Percentiles rank a stretch among this genome's conserved stretches.
Conservation (phyloP, 371 early-diverging fungal genomes). For the Mortierella sp. region DNA sequence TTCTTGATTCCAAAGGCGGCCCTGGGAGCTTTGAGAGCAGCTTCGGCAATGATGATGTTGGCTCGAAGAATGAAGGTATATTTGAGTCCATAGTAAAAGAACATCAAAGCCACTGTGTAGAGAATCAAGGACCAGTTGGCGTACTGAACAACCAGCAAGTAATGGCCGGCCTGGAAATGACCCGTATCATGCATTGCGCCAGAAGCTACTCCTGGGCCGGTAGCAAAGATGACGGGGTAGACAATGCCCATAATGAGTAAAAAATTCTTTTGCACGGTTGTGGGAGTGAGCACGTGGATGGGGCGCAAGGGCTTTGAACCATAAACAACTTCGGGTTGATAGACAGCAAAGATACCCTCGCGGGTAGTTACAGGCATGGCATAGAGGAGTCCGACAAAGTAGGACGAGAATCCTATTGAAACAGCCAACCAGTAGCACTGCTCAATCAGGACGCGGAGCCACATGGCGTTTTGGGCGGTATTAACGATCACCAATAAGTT, state of each 20-base stretch:
- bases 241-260: slow-evolving; percentile 33
- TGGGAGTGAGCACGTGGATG: slow-evolving; percentile 53
- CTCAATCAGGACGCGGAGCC: slow-evolving; percentile 41
- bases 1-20: slow-evolving; percentile 55
- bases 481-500: slow-evolving; percentile 27
- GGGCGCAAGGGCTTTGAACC: slow-evolving; percentile 37
- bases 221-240: slow-evolving; percentile 44
- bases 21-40: slow-evolving; percentile 50
- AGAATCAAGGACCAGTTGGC: slow-evolving; percentile 55
- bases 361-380: slow-evolving; percentile 58
- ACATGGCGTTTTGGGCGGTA: slow-evolving; percentile 7
- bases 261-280: slow-evolving; percentile 49
- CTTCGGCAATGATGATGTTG: slow-evolving; percentile 55
- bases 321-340: slow-evolving; percentile 44
- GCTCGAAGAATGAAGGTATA: slow-evolving; percentile 56
- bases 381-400: slow-evolving; percentile 54
- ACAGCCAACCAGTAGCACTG: slow-evolving; percentile 46
- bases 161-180: slow-evolving; percentile 7
- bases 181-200: slow-evolving; percentile 38
- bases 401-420: slow-evolving; percentile 44
- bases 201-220: slow-evolving; percentile 40
- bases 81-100: slow-evolving; percentile 57
- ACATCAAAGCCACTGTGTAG: slow-evolving; percentile 46
- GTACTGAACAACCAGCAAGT: slow-evolving; percentile 43
- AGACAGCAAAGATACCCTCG: slow-evolving; percentile 56